Base-by-base conservation (phyloP, 1,139 yeast genomes). In the Blastobotrys ciferrii region DNA sequence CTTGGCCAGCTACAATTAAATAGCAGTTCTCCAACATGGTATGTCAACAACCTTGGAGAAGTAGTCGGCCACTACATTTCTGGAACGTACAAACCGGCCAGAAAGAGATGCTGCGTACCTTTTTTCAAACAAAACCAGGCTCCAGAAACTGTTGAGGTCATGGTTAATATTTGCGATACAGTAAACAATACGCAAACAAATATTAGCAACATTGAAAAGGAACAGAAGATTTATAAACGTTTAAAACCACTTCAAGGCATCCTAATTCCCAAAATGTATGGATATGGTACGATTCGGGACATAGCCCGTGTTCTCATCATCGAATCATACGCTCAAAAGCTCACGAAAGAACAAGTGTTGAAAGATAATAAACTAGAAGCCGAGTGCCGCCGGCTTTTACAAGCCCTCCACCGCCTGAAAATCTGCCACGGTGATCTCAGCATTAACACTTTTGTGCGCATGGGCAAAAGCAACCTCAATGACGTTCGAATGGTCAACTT, bases 401-500 rank as follows among this genome's bases (percentile, higher is more conserved):
- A 36, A 9, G 40, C 25, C 11, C 28, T 36, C 15, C 40, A 36
- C 18, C 25, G 40, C 4, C 28, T 36, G 28, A 36, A 19, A 19
- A 36, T 36, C 19, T 36, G 40, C 18, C 40, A 36, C 18, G 40
- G 40, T 3, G 40, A 36, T n/a, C 19, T 36, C 25, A 18, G 9
- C 3, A 19, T 23, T 4, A 28, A 13, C 2, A 14, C 40, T 9
- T 36, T 36, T 36, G 40, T 19, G n/a, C 14, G 14, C 6, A 36
- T 36, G 40, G 40, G 40, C 14, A 17, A 18, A 13, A 18, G 40
- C 6, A 13, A 36, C 9, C 7, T 19, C 5, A 36, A 36, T n/a
- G 40, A 36, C 12, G 19, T 36, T 5, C 25, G 40, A 18, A 36
- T 36, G 28, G n/a, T 36, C 3, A 28, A 28, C 7, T 36, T 36